Evolutionary conservation across 2,329 filamentous ascomycete genomes (phyloP), one percentile per base, ranked within the genome.

Genomic region (Fusarium metavorans): DNA sequence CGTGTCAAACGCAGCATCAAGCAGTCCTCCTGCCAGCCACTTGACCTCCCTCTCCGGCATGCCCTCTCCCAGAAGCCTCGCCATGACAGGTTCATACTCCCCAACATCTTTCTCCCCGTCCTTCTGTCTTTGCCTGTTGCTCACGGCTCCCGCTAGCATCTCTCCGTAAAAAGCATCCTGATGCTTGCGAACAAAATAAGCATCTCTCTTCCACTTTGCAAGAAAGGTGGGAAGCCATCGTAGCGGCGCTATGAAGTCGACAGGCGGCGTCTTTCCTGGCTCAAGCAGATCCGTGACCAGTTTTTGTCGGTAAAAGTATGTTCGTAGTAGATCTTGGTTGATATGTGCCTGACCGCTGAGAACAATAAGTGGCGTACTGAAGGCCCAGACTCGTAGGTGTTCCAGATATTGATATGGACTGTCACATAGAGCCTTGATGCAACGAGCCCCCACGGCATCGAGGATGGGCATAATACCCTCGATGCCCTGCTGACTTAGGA

Each of bases 1-100:
- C 9, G 78, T 80, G 25, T 80, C 78, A 11, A 77, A 78, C 5
- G 76, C 76, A 25, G 76, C 78, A 37, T 80, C 78, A 56, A 80
- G 67, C 5, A 79, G 27, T 3, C 61, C 64, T 3, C 68, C 77
- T 0, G 66, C 68, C 1, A 79, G 39, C 67, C 73, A 79, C 34
- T 71, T 73, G 13, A 77, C 32, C 64, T 79, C 76, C 13, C 65
- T 66, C 6, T 76, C 75, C 2, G 57, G n/a, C 66, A 72, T 72
- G 1, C 68, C 71, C 30, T 79, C 74, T 7, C 71, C 75, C 30
- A 77, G 50, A 14, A 74, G 30, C 34, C 74, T 70, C 41, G 61
- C 68, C 73, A 76, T 69, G 4, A 77, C 64, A 20, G 60, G 41
- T 45, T 59, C 60, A 35, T 70, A 75, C 45, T 62, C 43, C 4